Evolutionary conservation across 192 early-diverging fungal species (phyloP).

Genomic region (Coemansia sp.): DNA sequence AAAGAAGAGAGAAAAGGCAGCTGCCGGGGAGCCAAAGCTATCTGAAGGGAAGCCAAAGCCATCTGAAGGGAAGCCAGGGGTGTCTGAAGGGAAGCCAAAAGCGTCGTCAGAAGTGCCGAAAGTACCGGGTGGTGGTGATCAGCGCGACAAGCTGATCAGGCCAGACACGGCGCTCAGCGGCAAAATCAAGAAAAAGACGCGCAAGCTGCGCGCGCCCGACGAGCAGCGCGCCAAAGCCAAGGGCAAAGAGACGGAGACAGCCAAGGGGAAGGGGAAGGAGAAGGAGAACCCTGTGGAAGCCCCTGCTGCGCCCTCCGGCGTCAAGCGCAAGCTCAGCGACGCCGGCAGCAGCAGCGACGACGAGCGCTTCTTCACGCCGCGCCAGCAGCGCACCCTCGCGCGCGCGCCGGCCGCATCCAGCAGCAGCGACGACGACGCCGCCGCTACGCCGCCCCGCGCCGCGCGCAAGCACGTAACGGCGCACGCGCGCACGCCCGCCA

Average conservation of each 20-base stretch:
- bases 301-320: not conserved
- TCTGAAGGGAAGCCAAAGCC: too few species aligned
- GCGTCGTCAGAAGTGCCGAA: too few species aligned
- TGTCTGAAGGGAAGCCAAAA: too few species aligned
- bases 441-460: not conserved
- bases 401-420: not conserved
- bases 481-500: not conserved
- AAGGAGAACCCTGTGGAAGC: conserved; percentile 4
- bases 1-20: not conserved
- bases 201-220: too few species aligned
- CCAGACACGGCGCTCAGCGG: too few species aligned
- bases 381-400: not conserved
- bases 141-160: too few species aligned
- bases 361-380: conserved; percentile 18
- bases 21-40: too few species aligned
- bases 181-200: too few species aligned
- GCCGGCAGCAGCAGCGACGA: conserved; percentile 13
- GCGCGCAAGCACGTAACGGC: not conserved
- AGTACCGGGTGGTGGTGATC: too few species aligned
- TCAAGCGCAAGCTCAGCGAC: conserved; percentile 46
- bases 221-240: not conserved
- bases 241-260: not conserved
- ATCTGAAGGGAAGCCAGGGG: too few species aligned
- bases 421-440: not conserved
- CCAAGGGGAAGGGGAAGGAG: not conserved